phyloP scores from a whole-genome alignment of 345 rosid genomes.

The Raphanus raphanistrum region DNA sequence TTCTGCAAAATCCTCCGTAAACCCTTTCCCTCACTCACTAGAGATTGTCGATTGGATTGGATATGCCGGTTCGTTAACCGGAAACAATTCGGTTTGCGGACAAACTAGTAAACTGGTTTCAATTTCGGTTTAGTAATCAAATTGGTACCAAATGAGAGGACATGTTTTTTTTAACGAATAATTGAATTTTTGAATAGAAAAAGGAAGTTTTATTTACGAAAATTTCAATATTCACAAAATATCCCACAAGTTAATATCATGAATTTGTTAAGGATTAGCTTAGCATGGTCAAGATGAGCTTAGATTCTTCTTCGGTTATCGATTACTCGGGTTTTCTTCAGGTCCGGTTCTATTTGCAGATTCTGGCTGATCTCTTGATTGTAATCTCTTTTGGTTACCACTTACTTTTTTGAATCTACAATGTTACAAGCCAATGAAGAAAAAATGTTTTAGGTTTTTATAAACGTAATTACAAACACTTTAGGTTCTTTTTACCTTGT shows the following conservation, averaged over 20 bases:
- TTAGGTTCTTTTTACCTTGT: constrained; percentile 54
- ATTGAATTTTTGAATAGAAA: neutral
- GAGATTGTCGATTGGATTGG: neutral
- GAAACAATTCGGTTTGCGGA: neutral
- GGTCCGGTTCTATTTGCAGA: constrained; percentile 47
- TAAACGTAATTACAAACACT: neutral
- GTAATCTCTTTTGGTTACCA: constrained; percentile 45
- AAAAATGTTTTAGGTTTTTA: neutral
- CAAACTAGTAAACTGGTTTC: neutral
- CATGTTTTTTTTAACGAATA: too few species aligned
- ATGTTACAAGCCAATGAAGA: neutral
- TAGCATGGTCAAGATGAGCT: neutral
- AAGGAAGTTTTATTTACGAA: neutral
- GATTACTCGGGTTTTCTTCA: constrained; percentile 53
- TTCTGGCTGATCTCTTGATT: constrained; percentile 54
- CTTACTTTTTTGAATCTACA: constrained; percentile 52
- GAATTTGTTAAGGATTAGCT: neutral
- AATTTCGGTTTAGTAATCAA: neutral
- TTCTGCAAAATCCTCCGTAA: constrained; percentile 34
- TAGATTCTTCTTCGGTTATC: constrained; percentile 83
- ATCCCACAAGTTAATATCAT: too few species aligned
- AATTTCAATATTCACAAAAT: constrained; percentile 1
- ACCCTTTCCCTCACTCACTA: neutral
- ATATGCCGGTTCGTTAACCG: neutral
- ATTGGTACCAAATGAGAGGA: neutral